Conservation (phyloP, 768 basidiomycete genomes). For the Hypsizygus marmoreus region DNA sequence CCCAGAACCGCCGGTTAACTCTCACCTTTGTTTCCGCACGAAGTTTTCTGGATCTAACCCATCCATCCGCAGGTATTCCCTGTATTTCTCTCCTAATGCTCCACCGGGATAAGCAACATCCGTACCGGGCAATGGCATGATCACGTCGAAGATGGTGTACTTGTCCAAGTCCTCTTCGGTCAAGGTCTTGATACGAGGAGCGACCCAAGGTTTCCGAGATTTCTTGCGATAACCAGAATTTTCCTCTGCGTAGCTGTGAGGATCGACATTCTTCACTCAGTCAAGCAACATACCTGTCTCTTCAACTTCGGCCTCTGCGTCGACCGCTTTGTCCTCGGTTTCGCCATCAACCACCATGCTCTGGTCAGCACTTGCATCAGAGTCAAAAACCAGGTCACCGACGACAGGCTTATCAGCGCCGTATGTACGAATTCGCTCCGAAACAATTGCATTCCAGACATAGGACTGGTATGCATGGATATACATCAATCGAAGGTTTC, state of each 20-base stretch:
- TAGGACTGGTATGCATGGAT: slow-evolving; percentile 99
- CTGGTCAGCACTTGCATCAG: slow-evolving; percentile 32
- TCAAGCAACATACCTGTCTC: slow-evolving; percentile 21
- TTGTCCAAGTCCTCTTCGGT: slow-evolving; percentile 76
- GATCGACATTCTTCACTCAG: slow-evolving; percentile 2
- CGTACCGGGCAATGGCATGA: slow-evolving; percentile 96
- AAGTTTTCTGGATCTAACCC: slow-evolving; percentile 91
- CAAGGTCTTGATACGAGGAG: slow-evolving; percentile 76
- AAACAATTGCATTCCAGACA: slow-evolving; percentile 97
- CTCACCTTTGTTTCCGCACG: slow-evolving; percentile 85
- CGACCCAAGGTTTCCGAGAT: slow-evolving; percentile 57
- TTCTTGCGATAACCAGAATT: slow-evolving; percentile 30
- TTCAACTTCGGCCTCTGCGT: slow-evolving; percentile 25
- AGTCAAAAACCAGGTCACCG: slow-evolving; percentile 90
- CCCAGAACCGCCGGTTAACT: slow-evolving; percentile 1
- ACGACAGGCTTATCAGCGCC: slow-evolving; percentile 74
- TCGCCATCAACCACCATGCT: slow-evolving; percentile 33
- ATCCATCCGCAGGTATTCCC: slow-evolving; percentile 78
- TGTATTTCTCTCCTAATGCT: slow-evolving; percentile 81
- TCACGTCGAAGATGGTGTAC: slow-evolving; percentile 90
- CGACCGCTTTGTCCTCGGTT: slow-evolving; percentile 35
- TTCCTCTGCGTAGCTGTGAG: slow-evolving; percentile 19
- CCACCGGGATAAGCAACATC: slow-evolving; percentile 94
- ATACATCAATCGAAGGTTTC: slow-evolving; percentile 95
- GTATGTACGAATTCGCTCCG: slow-evolving; percentile 82